Evolutionary conservation across 768 basidiomycete species (phyloP).

Genomic region (Tylopilus vinaceipallidus): DNA sequence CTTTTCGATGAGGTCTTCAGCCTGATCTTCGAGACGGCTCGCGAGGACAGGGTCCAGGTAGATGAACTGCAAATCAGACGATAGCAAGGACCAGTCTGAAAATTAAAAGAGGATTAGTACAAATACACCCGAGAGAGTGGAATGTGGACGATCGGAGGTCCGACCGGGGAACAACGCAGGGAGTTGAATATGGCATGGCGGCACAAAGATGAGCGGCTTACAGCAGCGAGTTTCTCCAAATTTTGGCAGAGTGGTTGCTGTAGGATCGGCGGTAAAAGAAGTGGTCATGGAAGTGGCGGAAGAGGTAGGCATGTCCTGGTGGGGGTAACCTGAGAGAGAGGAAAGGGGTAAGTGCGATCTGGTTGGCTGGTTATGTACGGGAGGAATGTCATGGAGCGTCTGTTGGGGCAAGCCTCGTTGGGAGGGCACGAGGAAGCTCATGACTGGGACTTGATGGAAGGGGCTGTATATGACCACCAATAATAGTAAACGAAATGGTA

Average conservation of each 20-base stretch:
- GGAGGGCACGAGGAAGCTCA: constrained; percentile 36
- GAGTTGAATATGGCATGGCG: constrained; percentile 10
- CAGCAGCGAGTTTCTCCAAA: constrained; percentile 76
- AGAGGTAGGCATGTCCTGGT: constrained; percentile 30
- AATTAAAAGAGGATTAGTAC: constrained; percentile 15
- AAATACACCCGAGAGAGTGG: constrained; percentile 15
- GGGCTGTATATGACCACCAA: constrained; percentile 18
- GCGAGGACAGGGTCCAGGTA: constrained; percentile 82
- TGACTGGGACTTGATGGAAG: constrained; percentile 23
- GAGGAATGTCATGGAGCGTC: constrained; percentile 21
- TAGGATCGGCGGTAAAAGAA: constrained; percentile 36
- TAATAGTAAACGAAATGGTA: constrained; percentile 22
- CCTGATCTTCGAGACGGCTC: constrained; percentile 68
- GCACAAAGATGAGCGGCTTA: constrained; percentile 40
- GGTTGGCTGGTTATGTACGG: constrained; percentile 32
- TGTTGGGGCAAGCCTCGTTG: constrained; percentile 35
- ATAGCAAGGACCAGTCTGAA: constrained; percentile 82
- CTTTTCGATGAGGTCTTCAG: constrained; percentile 64
- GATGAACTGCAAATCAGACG: constrained; percentile 72
- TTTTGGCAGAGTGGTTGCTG: constrained; percentile 44
- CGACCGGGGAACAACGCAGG: constrained; percentile 10
- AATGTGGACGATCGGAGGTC: constrained; percentile 25
- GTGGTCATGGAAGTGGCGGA: constrained; percentile 28
- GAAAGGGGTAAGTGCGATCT: constrained; percentile 40
- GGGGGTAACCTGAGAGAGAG: constrained; percentile 35